These are phyloP conservation scores for Aspergillus floridensis DNA, from an alignment of 2,329 filamentous ascomycete species.

Conservation along the genomic window DNA sequence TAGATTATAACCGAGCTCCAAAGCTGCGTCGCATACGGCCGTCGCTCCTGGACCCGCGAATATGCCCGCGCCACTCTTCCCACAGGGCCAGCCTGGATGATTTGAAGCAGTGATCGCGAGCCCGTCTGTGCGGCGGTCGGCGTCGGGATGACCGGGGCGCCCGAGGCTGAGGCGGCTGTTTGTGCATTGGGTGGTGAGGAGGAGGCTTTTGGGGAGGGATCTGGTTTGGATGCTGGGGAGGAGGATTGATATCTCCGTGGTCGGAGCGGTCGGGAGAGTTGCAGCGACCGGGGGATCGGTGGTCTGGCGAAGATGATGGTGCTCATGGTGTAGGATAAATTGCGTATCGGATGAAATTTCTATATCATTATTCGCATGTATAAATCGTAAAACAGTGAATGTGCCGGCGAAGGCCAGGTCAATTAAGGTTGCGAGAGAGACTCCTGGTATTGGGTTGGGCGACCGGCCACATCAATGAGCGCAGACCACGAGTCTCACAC, in stretches of 20 bases:
- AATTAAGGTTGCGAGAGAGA: neutral
- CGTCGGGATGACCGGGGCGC: conserved; percentile 17
- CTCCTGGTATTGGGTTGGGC: neutral
- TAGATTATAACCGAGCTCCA: conserved; percentile 74
- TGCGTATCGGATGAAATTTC: neutral
- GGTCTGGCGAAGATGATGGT: conserved; percentile 13
- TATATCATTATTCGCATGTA: neutral
- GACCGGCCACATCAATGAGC: neutral
- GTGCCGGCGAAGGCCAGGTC: neutral
- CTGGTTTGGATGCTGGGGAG: conserved; percentile 8
- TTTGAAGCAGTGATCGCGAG: conserved; percentile 29
- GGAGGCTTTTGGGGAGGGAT: conserved; percentile 5
- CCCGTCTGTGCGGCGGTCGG: conserved; percentile 16
- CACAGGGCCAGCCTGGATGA: conserved; percentile 31
- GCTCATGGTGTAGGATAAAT: conserved; percentile 13
- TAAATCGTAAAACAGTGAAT: neutral
- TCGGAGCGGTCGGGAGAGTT: conserved; percentile 10
- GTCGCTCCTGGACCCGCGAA: conserved; percentile 65
- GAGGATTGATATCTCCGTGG: conserved; percentile 17
- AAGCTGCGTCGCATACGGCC: conserved; percentile 78
- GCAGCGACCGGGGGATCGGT: conserved; percentile 8
- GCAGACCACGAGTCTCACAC: neutral
- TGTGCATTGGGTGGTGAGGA: conserved; percentile 14
- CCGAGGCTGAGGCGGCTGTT: conserved; percentile 17
- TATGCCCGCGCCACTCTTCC: conserved; percentile 52